Conservation (phyloP, 306 rosid species). For the Citrullus amarus region DNA sequence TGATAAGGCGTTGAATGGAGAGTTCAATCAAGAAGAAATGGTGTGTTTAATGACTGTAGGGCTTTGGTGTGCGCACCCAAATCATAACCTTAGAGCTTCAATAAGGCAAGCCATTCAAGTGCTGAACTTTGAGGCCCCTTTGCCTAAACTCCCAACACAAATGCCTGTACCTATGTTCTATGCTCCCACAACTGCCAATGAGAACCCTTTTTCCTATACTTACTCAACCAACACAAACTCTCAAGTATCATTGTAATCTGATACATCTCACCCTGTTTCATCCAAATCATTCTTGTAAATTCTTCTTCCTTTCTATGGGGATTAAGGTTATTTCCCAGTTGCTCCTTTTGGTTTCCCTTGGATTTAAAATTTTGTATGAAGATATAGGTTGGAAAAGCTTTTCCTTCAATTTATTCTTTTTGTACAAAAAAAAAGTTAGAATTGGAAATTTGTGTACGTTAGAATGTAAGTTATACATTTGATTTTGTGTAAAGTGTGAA, state of each 20-base stretch:
- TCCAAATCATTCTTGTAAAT: neutral
- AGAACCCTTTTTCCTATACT: neutral
- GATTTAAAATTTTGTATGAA: no score
- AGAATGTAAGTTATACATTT: no score
- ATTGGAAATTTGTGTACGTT: no score
- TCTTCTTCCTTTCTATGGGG: neutral
- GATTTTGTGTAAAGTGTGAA: no score
- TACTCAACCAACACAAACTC: neutral
- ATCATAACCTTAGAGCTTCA: neutral
- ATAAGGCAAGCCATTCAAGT: conserved; percentile 2
- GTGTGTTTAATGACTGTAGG: conserved; percentile 3
- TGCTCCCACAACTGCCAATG: neutral
- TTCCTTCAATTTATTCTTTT: no score
- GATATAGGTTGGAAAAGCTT: no score
- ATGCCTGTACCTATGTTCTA: conserved; percentile 4
- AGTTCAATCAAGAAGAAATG: neutral
- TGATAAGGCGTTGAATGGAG: neutral
- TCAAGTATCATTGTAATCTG: neutral
- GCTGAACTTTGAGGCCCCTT: conserved; percentile 16
- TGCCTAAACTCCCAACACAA: conserved; percentile 9
- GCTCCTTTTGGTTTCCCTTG: no score
- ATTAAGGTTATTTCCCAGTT: no score
- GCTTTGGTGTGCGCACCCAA: neutral
- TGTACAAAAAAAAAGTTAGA: no score
- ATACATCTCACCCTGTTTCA: conserved; percentile 1